Conservation (phyloP, 2,329 filamentous ascomycete genomes). For the Zymoseptoria passerinii region DNA sequence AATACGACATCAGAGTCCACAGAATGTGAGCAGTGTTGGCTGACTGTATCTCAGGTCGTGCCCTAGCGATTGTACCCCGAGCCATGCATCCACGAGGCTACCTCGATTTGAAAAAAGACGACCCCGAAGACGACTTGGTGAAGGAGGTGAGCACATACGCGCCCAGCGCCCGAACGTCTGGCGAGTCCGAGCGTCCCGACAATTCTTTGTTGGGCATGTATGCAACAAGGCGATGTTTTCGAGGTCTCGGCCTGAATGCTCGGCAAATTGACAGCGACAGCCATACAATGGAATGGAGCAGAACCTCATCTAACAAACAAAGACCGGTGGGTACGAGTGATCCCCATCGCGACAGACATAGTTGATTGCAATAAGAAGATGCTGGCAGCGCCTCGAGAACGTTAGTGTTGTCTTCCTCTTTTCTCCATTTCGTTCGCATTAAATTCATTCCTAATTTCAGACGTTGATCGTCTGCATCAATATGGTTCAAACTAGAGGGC, state of each 20-base stretch:
- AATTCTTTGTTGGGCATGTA: background rate
- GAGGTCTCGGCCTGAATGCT: background rate
- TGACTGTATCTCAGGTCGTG: constrained; percentile 15
- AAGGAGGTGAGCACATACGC: background rate
- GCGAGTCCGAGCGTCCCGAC: too few relatives aligned
- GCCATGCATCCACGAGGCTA: constrained; percentile 12
- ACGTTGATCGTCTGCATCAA: background rate
- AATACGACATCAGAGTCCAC: background rate
- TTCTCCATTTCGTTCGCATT: background rate
- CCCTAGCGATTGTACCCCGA: constrained; percentile 16
- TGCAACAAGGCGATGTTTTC: background rate
- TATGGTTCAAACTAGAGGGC: background rate
- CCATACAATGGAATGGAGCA: background rate
- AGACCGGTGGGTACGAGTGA: background rate
- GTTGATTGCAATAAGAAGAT: background rate
- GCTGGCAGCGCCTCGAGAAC: background rate
- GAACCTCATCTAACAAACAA: background rate
- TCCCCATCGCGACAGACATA: background rate
- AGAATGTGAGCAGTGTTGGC: too few relatives aligned
- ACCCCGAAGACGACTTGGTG: constrained; percentile 1
- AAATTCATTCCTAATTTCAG: background rate
- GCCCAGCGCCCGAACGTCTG: background rate
- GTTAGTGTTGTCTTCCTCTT: background rate
- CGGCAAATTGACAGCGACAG: background rate
- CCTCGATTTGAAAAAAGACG: constrained; percentile 15